Base-by-base conservation (phyloP, 2,329 filamentous ascomycete genomes). In the Bisporella sp. region DNA sequence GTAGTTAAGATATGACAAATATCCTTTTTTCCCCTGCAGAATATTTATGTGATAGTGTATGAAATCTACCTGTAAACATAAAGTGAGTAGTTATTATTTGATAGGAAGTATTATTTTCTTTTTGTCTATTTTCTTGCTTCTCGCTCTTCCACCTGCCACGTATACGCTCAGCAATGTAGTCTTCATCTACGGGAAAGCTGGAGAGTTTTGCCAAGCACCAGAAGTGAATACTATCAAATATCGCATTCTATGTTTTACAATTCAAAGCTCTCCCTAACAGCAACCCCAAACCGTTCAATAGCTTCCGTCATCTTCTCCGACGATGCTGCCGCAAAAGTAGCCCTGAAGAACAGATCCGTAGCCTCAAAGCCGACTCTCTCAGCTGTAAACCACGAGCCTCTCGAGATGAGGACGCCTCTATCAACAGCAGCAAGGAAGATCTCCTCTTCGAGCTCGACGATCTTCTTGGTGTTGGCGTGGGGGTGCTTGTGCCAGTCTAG, bases 301-400 rank as follows among this genome's bases (percentile, higher is more conserved):
- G 87, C 87, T 62, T 83, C 78, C 3, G 73, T 74, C 75, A 92
- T 90, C 58, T 82, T 79, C 49, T 83, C 78, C 11, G 78, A 75
- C 9, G 79, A 82, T 2, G 90, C 90, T 37, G 90, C 84, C 0
- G 92, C 91, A 71, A 87, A 99, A 0, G 92, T 99, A 4, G 88
- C 83, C 47, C 93, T 80, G 75, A 97, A 95, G 72, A 89, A 96
- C 8, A 75, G 73, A 6, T 75, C 74, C 4, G 70, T 74, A 2
- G 13, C 28, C 46, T 74, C 72, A 48, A 70, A 66, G 8, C 73
- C 75, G 6, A 72, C 74, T 41, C 76, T 78, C 64, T 93, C 85
- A 1, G 91, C 87, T 52, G 82, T 78, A 76, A 97, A 99, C 91
- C 91, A 99, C 45, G 84, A 91, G 4, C 93, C 93, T 45, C 87